Percentiles rank a stretch among this genome's conserved stretches.
Evolutionary conservation across 2,329 filamentous ascomycete genomes (phyloP).

Genomic region (Hortaea werneckii): DNA sequence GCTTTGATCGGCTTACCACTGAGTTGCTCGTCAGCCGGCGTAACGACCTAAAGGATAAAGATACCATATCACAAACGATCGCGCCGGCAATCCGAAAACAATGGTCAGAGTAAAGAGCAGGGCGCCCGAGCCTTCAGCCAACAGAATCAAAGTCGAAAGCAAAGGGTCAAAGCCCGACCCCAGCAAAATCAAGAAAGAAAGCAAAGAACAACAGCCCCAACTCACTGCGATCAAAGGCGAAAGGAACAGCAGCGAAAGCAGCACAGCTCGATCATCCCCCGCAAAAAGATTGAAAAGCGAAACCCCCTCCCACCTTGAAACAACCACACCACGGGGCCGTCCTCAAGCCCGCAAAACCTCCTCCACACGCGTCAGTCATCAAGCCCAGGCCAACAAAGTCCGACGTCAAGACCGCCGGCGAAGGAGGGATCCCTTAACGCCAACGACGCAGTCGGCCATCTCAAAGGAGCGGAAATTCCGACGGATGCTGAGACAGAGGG

Average conservation of each 20-base stretch:
- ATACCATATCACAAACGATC: no score
- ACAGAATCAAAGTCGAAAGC: not conserved
- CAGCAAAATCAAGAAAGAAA: not conserved
- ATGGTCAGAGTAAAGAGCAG: no score
- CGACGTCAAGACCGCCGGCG: not conserved
- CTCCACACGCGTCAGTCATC: not conserved
- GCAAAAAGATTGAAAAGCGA: not conserved
- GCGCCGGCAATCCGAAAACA: no score
- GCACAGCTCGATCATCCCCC: no score
- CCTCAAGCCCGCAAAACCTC: constrained; percentile 1
- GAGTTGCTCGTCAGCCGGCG: no score
- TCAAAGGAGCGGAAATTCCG: constrained; percentile 1
- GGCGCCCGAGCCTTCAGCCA: no score
- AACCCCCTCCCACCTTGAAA: not conserved
- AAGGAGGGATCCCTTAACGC: not conserved
- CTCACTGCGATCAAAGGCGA: no score
- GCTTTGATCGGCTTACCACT: no score
- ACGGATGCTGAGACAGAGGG: not conserved
- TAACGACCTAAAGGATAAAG: no score
- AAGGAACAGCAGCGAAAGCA: no score
- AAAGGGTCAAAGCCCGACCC: not conserved
- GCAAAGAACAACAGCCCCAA: no score
- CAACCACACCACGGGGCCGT: not conserved
- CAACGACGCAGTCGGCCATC: constrained; percentile 2
- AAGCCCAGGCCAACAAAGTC: not conserved